Conservation (phyloP, 768 basidiomycete species). For the Suillus spraguei region DNA sequence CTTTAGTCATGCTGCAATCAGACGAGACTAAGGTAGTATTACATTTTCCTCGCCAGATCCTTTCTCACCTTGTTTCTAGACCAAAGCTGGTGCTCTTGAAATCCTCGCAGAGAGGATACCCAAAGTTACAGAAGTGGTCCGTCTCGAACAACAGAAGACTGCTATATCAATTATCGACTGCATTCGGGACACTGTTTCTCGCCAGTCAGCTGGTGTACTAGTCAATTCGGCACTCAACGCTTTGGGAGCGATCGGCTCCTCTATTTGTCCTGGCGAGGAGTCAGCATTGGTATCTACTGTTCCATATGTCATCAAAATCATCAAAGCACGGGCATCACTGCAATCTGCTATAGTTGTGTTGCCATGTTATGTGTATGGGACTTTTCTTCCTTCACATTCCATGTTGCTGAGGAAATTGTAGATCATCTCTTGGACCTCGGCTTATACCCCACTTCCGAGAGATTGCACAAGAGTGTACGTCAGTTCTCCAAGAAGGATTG, state of each 20-base stretch:
- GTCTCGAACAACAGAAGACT: conserved; percentile 50
- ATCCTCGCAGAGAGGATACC: conserved; percentile 69
- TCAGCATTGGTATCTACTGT: conserved; percentile 57
- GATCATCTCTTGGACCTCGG: conserved; percentile 80
- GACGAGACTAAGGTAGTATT: conserved; percentile 51
- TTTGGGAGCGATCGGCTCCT: conserved; percentile 57
- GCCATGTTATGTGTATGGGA: conserved; percentile 60
- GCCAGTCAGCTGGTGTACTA: conserved; percentile 42
- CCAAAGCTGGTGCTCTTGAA: conserved; percentile 68
- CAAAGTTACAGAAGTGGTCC: conserved; percentile 55
- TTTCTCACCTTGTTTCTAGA: conserved; percentile 39
- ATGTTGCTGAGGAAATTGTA: conserved; percentile 35
- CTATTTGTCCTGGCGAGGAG: conserved; percentile 70
- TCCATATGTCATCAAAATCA: conserved; percentile 55
- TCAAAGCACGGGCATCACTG: conserved; percentile 42
- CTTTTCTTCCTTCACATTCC: background rate
- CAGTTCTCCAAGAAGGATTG: conserved; percentile 46
- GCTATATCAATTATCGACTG: conserved; percentile 55
- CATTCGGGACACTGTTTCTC: conserved; percentile 51
- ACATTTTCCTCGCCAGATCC: background rate
- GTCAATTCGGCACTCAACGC: conserved; percentile 56
- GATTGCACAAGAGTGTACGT: conserved; percentile 61
- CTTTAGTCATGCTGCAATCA: conserved; percentile 56
- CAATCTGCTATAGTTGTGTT: conserved; percentile 55
- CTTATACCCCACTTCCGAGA: conserved; percentile 84